phyloP scores from a whole-genome alignment of 306 rosid species.

The Quercus aquifolioides region DNA sequence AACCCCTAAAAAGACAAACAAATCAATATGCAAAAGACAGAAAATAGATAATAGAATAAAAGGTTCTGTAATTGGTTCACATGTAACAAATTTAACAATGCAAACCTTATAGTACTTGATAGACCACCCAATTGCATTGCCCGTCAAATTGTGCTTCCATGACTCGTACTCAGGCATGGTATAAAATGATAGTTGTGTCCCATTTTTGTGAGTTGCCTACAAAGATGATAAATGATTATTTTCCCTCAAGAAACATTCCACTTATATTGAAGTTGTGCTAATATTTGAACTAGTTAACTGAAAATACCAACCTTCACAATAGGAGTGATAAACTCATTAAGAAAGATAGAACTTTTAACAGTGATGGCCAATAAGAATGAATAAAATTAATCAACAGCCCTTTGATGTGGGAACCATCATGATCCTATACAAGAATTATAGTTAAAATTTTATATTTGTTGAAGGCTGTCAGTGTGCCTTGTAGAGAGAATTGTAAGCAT shows the following conservation, averaged over 20 bases:
- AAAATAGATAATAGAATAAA: background rate
- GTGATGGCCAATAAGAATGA: no score
- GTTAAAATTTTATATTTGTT: background rate
- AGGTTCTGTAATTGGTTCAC: background rate
- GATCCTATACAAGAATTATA: no score
- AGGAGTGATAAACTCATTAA: conserved; percentile 86
- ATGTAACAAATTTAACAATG: conserved; percentile 8
- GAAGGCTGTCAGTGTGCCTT: background rate
- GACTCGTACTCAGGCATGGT: conserved; percentile 79
- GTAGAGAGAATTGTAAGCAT: background rate
- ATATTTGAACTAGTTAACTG: background rate
- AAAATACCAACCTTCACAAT: conserved; percentile 74
- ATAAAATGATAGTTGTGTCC: conserved; percentile 73
- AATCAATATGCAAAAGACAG: conserved; percentile 2
- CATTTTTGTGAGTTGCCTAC: conserved; percentile 74
- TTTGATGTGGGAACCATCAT: no score
- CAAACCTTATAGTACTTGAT: conserved; percentile 94
- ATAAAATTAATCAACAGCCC: no score
- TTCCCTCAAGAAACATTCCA: background rate
- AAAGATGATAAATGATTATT: background rate
- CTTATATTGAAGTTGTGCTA: background rate
- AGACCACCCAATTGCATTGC: conserved; percentile 73
- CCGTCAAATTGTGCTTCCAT: conserved; percentile 76
- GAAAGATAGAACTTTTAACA: conserved; percentile 12
- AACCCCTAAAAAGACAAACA: conserved; percentile 53